Percentiles rank a stretch among this genome's conserved stretches.
These are phyloP conservation scores for Geosmithia flava DNA, from an alignment of 2,329 filamentous ascomycete species.

Conservation along the genomic window DNA sequence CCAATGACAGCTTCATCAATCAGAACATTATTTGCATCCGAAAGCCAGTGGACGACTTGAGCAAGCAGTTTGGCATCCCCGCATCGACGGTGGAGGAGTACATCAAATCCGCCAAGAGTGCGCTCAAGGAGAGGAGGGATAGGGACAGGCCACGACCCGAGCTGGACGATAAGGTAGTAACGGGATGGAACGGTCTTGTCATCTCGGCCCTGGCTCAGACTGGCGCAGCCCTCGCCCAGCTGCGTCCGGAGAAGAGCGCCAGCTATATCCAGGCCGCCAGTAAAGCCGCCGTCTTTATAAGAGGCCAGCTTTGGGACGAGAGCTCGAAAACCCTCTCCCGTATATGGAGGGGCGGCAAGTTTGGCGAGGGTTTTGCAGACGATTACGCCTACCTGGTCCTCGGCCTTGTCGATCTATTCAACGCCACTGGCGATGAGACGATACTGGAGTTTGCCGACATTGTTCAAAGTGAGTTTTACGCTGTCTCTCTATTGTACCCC, in stretches of 20 bases:
- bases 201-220: slow-evolving; percentile 72
- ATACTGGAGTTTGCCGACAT: slow-evolving; percentile 72
- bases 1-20: slow-evolving; percentile 87
- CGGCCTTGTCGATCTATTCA: slow-evolving; percentile 74
- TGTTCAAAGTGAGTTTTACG: slow-evolving; percentile 59
- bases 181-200: slow-evolving; percentile 79
- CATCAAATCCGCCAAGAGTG: slow-evolving; percentile 53
- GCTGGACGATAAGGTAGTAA: slow-evolving; percentile 79
- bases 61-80: slow-evolving; percentile 61
- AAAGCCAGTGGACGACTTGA: slow-evolving; percentile 55
- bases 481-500: too few relatives aligned
- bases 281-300: slow-evolving; percentile 61
- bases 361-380: slow-evolving; percentile 69
- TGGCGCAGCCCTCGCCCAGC: slow-evolving; percentile 50
- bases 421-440: slow-evolving; percentile 63
- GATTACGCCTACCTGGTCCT: slow-evolving; percentile 87
- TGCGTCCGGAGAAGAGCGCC: slow-evolving; percentile 43
- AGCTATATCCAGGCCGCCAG: slow-evolving; percentile 55
- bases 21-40: slow-evolving; percentile 77
- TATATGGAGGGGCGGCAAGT: slow-evolving; percentile 57
- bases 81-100: slow-evolving; percentile 56
- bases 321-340: slow-evolving; percentile 53
- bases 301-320: slow-evolving; percentile 58
- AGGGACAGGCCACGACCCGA: slow-evolving; percentile 63
- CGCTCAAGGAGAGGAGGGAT: slow-evolving; percentile 60